phyloP scores from a whole-genome alignment of 257 asterid species.

The Mitragyna speciosa region DNA sequence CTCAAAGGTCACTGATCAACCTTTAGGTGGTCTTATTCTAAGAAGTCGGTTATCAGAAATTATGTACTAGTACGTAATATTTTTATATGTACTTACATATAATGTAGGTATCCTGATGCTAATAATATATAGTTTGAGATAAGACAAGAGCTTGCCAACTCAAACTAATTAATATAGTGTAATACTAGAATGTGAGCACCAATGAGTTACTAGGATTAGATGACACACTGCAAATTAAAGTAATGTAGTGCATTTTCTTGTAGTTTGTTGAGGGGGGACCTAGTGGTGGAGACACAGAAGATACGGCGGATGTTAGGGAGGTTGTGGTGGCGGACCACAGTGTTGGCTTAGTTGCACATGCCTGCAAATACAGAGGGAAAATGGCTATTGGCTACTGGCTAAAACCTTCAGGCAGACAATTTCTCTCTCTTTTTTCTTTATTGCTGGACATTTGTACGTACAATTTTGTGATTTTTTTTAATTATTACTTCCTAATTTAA shows the following conservation, averaged over 20 bases:
- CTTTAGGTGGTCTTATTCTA: neutral
- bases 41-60: neutral
- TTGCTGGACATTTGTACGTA: neutral
- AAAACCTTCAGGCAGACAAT: neutral
- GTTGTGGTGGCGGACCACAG: conserved; percentile 29
- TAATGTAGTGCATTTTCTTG: neutral
- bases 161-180: conserved; percentile 11
- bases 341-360: conserved; percentile 7
- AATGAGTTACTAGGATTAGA: neutral
- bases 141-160: conserved; percentile 22
- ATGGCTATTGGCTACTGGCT: neutral
- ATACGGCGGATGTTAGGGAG: conserved; percentile 28
- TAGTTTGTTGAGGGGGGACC: neutral
- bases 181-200: conserved; percentile 6
- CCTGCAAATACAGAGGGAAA: neutral
- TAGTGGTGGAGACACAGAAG: conserved; percentile 18
- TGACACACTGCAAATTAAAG: neutral
- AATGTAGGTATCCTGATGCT: neutral
- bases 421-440: neutral
- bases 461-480: neutral
- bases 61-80: no score
- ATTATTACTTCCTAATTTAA: neutral
- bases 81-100: neutral
- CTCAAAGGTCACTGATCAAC: neutral
- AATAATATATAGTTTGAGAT: neutral